Conservation (phyloP, 1,139 yeast species). For the Diutina mesorugosa region DNA sequence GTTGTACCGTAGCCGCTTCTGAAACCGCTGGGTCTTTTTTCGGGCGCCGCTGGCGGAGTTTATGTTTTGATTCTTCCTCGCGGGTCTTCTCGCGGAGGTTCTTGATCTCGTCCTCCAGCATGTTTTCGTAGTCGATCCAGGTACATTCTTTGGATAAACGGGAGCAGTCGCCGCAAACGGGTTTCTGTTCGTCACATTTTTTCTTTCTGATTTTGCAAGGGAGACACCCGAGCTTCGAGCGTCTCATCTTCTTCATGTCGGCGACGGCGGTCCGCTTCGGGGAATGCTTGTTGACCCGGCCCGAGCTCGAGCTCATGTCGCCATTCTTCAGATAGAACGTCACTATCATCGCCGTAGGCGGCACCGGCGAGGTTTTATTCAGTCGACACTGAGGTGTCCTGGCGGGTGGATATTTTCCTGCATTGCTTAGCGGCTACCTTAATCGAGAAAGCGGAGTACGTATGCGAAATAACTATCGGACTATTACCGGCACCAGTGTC, state of each 20-base stretch:
- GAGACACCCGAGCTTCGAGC: conserved; percentile 36
- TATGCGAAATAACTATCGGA: neutral
- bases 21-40: neutral
- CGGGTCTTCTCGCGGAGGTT: conserved; percentile 15
- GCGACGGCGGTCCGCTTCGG: neutral
- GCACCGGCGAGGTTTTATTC: neutral
- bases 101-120: conserved; percentile 16
- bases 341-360: neutral
- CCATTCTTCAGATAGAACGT: neutral
- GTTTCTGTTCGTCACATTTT: conserved; percentile 56
- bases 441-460: neutral
- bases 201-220: conserved; percentile 64
- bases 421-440: neutral
- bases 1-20: neutral
- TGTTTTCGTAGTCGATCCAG: conserved; percentile 19
- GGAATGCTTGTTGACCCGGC: neutral
- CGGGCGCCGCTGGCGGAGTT: conserved; percentile 17
- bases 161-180: conserved; percentile 45
- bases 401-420: neutral
- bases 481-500: neutral
- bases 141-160: conserved; percentile 11
- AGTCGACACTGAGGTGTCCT: neutral
- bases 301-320: neutral
- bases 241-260: neutral
- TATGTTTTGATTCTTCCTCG: conserved; percentile 17